Evolutionary conservation across 2,329 filamentous ascomycete genomes (phyloP), one percentile per base, ranked within the genome.

Genomic region (Magnaporthales sp.): DNA sequence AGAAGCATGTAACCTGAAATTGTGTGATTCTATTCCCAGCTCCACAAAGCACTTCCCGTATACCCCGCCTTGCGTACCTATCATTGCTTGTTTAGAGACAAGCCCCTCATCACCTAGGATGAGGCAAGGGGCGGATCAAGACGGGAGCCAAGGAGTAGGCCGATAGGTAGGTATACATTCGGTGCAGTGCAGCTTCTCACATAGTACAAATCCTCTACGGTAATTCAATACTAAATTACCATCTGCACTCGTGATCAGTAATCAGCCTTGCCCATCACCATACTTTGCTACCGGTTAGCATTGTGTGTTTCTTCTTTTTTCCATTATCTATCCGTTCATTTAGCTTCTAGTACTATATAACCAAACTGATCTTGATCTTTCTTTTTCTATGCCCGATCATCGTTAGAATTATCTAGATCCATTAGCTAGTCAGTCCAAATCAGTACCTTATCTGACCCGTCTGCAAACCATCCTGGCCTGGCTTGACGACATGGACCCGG

Each of bases 401-500:
- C 3, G 6, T 51, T n/a, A 51, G 4, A 46, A 5, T 46, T 7
- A 2, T n/a, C 15, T n/a, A n/a, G 38, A 46, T n/a, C 8, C 15
- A 9, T 7, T 19, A n/a, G 5, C 15, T 19, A 46, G 2, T n/a
- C 19, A n/a, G 1, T n/a, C 7, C n/a, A n/a, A 46, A 8, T 3
- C 38, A n/a, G n/a, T 19, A n/a, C 4, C 38, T 7, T n/a, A 2
- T 46, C n/a, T n/a, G 7, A n/a, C 15, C 6, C 3, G 5, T 51
- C 5, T 22, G 5, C 54, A 58, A 5, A 8, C 5, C 22, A 26
- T 27, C 22, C 7, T n/a, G n/a, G n/a, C n/a, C n/a, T n/a, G n/a
- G n/a, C 22, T 27, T 13, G 4, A 29, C 9, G 58, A 30, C 11
- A 68, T 69, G 66, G 68, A 69, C 4, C 67, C 68, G 0, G 68